A percentile compares a stretch with the other conserved stretches of the same genome.
These are phyloP conservation scores for Neurospora sp. DNA, from an alignment of 2,329 filamentous ascomycete species.

Conservation along the genomic window DNA sequence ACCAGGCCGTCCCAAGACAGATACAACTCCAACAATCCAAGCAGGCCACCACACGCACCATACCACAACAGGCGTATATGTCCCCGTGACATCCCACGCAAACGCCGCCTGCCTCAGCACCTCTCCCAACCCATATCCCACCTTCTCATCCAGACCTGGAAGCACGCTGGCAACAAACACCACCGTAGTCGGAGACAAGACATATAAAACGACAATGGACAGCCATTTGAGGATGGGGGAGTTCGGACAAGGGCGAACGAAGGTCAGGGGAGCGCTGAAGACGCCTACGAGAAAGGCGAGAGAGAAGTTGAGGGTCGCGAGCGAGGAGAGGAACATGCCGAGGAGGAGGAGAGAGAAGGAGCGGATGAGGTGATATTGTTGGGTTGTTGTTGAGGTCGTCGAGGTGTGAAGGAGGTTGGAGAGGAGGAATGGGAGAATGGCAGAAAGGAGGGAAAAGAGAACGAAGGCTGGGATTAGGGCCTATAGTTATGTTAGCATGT, in stretches of 20 bases:
- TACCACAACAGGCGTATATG: slow-evolving; percentile 82
- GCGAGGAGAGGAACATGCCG: slow-evolving; percentile 81
- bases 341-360: slow-evolving; percentile 88
- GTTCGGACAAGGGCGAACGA: slow-evolving; percentile 43
- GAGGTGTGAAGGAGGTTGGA: slow-evolving; percentile 46
- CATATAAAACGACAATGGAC: slow-evolving; percentile 42
- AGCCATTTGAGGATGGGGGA: slow-evolving; percentile 29
- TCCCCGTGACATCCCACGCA: slow-evolving; percentile 80
- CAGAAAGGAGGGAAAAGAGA: slow-evolving; percentile 44
- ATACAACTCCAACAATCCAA: slow-evolving; percentile 59
- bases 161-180: slow-evolving; percentile 35
- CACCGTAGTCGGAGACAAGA: slow-evolving; percentile 52
- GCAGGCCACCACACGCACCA: slow-evolving; percentile 96
- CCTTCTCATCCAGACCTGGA: slow-evolving; percentile 20
- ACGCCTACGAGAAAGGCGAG: slow-evolving; percentile 79
- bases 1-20: slow-evolving; percentile 35
- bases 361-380: slow-evolving; percentile 71
- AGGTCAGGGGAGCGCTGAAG: slow-evolving; percentile 68
- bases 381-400: slow-evolving; percentile 22
- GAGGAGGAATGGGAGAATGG: slow-evolving; percentile 45
- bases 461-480: slow-evolving; percentile 49
- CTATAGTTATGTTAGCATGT: slow-evolving; percentile 27
- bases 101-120: slow-evolving; percentile 67
- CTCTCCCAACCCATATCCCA: slow-evolving; percentile 31
- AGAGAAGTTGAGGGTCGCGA: slow-evolving; percentile 93